phyloP scores from a whole-genome alignment of 257 asterid genomes.

The Misopates orontium region DNA sequence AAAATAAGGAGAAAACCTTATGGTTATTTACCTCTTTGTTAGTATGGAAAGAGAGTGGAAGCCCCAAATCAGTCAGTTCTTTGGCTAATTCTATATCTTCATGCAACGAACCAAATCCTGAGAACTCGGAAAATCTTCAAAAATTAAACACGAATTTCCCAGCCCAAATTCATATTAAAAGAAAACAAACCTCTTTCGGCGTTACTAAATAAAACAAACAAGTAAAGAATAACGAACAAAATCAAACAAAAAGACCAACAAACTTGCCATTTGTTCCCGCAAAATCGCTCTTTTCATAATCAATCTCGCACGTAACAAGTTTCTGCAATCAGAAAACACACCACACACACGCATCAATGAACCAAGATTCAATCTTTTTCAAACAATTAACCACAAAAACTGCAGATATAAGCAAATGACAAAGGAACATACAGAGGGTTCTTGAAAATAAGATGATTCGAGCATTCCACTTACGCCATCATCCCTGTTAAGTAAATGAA shows the following conservation, averaged over 20 bases:
- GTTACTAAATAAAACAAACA: neutral
- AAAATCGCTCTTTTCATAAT: constrained; percentile 19
- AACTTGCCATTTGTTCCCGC: constrained; percentile 37
- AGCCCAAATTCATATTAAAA: constrained; percentile 20
- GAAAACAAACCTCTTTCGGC: neutral
- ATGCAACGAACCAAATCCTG: constrained; percentile 40
- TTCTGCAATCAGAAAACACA: constrained; percentile 50
- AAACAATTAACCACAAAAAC: neutral
- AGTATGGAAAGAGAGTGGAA: constrained; percentile 75
- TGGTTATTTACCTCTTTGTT: constrained; percentile 61
- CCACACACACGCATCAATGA: constrained; percentile 13
- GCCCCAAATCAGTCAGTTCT: constrained; percentile 72
- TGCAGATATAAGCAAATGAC: neutral
- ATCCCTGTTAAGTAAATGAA: constrained; percentile 59
- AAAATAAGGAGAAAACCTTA: constrained; percentile 3
- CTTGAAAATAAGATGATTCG: constrained; percentile 32
- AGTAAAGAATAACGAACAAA: neutral
- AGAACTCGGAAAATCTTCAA: constrained; percentile 22
- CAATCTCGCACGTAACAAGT: constrained; percentile 21
- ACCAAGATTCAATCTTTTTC: constrained; percentile 6
- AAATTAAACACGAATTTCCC: constrained; percentile 24
- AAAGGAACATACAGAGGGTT: constrained; percentile 43
- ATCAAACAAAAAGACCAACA: neutral
- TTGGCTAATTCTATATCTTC: constrained; percentile 58
- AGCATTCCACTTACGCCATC: constrained; percentile 38